Evolutionary conservation across 768 basidiomycete genomes (phyloP).

Genomic region (Hygrophorus russula): DNA sequence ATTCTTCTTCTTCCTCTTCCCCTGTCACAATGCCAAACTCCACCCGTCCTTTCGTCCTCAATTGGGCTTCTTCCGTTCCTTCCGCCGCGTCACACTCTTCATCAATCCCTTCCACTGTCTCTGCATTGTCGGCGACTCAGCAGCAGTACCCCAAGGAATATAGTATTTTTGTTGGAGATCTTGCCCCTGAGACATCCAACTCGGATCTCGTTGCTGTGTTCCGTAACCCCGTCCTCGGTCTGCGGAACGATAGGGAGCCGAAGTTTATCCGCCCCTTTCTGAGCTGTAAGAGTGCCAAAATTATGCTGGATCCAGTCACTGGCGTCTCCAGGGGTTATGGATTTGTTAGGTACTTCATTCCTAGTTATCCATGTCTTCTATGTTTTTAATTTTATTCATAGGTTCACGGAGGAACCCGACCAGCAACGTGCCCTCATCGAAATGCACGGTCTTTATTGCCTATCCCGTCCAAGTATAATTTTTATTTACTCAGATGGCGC

Average conservation of each 20-base stretch:
- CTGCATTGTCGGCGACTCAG: slow-evolving; percentile 20
- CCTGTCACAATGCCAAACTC: slow-evolving; percentile 80
- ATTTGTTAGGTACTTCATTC: slow-evolving; percentile 62
- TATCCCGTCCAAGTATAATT: slow-evolving; percentile 75
- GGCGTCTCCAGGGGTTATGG: slow-evolving; percentile 88
- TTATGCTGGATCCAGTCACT: slow-evolving; percentile 86
- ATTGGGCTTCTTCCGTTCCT: slow-evolving; percentile 49
- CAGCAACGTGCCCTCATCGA: slow-evolving; percentile 84
- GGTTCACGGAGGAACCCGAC: slow-evolving; percentile 82
- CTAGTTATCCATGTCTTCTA: slow-evolving; percentile 5
- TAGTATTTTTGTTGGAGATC: slow-evolving; percentile 90
- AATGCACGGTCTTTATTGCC: slow-evolving; percentile 86
- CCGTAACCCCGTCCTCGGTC: slow-evolving; percentile 78
- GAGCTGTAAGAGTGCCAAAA: slow-evolving; percentile 93
- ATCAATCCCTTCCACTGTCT: slow-evolving; percentile 17
- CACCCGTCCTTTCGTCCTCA: slow-evolving; percentile 66
- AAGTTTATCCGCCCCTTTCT: slow-evolving; percentile 82
- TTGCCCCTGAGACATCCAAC: slow-evolving; percentile 88
- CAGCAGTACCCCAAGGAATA: slow-evolving; percentile 76
- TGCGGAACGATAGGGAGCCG: slow-evolving; percentile 78
- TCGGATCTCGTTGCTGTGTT: slow-evolving; percentile 93
- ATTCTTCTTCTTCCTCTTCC: slow-evolving; percentile 27
- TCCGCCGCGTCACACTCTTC: slow-evolving; percentile 20
- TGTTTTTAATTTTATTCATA: slow-evolving; percentile 19
- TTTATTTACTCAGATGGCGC: slow-evolving; percentile 10